Evolutionary conservation across 768 basidiomycete species (phyloP), one percentile per base, ranked within the genome.

Genomic region (Termitomyces sp.): DNA sequence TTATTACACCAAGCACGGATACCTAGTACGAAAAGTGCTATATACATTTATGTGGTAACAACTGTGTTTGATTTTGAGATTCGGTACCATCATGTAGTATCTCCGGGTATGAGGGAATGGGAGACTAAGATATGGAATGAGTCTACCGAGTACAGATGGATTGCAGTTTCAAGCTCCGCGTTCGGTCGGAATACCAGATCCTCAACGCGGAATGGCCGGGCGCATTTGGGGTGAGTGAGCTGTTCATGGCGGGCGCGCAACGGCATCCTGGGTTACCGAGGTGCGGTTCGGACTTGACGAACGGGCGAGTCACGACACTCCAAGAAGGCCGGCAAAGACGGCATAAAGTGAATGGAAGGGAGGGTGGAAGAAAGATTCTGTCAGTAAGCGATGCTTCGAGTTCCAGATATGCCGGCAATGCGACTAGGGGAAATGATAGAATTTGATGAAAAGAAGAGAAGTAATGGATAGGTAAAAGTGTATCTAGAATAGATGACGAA

Each of bases 231-330:
- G n/a, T 10, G 27, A 17, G 44, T 7, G 17, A 16, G 44, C 27
- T 28, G 17, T 28, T 45, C 50, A 39, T 27, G 50, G 37, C 37
- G 37, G 50, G 17, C n/a, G 14, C 34, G 16, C 47, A 48, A 32
- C 34, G 47, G 49, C 35, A 50, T 50, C 49, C 27, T n/a, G n/a
- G 10, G 25, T 39, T 50, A 35, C 48, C 48, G 48, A 37, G 35
- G 34, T 50, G 10, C 11, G 35, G 27, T 47, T 47, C 46, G 30
- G 27, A 28, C 25, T 39, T 39, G 49, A 50, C 25, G 3, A 49
- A 25, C 21, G 47, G 32, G 8, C 30, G 48, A 6, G 34, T 27
- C 10, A 27, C 78, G 56, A 83, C 74, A 63, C 80, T 17, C 80
- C 25, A 32, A 32, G 34, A 60, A 62, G 55, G 49, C 39, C 46